A percentile compares a stretch with the other conserved stretches of the same genome.
Conservation (phyloP, 768 basidiomycete species). For the Hericium coralloides region DNA sequence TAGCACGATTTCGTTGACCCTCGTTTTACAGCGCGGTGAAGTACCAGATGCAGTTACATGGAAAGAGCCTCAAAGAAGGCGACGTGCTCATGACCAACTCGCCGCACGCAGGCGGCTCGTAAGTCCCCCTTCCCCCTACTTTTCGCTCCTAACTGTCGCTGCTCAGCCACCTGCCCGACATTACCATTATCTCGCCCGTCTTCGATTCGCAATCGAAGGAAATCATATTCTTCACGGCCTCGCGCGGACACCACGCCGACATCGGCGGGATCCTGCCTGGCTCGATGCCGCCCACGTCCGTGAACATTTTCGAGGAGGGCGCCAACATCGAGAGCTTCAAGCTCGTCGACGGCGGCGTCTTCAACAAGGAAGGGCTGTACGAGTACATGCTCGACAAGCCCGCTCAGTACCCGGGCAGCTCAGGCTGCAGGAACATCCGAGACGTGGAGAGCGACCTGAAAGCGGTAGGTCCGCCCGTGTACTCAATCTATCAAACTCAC, state of each 20-base stretch:
- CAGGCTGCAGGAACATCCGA: conserved; percentile 77
- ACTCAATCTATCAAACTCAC: neutral
- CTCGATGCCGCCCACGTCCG: conserved; percentile 92
- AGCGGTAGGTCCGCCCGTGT: conserved; percentile 46
- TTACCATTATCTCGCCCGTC: conserved; percentile 91
- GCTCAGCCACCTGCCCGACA: conserved; percentile 67
- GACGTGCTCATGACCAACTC: conserved; percentile 94
- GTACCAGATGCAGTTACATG: conserved; percentile 79
- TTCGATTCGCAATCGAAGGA: conserved; percentile 55
- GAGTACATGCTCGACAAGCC: conserved; percentile 81
- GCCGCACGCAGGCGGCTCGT: conserved; percentile 84
- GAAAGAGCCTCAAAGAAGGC: conserved; percentile 67
- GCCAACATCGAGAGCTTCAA: conserved; percentile 89
- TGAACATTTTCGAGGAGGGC: conserved; percentile 89
- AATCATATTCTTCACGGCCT: conserved; percentile 91
- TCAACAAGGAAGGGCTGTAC: conserved; percentile 64
- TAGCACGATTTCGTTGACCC: neutral
- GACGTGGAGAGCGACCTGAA: conserved; percentile 91
- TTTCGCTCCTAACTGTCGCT: conserved; percentile 8
- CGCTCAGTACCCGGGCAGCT: conserved; percentile 73
- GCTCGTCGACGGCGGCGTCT: conserved; percentile 75
- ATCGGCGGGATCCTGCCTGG: conserved; percentile 89
- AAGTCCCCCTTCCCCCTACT: conserved; percentile 24
- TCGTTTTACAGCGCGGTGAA: conserved; percentile 55
- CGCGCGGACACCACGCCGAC: conserved; percentile 90